Evolutionary conservation across 306 rosid species (phyloP).

Genomic region (Clitoria ternatea): DNA sequence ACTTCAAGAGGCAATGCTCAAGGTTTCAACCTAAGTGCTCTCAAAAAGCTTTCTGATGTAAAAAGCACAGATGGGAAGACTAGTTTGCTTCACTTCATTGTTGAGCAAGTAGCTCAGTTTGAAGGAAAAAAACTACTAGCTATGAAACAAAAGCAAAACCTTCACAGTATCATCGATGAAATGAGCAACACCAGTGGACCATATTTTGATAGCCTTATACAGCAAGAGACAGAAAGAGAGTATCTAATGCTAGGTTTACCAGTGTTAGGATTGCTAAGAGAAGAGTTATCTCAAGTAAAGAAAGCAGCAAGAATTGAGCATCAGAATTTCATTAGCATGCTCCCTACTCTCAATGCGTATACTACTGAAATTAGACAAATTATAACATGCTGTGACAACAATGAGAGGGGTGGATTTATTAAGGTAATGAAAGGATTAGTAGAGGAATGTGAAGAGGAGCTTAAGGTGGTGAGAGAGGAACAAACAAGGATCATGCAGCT

Average conservation of each 20-base stretch:
- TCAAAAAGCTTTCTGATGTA: slow-evolving; percentile 60
- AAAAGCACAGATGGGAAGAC: slow-evolving; percentile 75
- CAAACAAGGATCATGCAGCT: slow-evolving; percentile 48
- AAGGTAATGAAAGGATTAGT: slow-evolving; percentile 54
- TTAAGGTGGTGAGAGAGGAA: slow-evolving; percentile 53
- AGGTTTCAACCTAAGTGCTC: slow-evolving; percentile 73
- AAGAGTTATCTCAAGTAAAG: slow-evolving; percentile 57
- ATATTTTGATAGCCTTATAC: neutral
- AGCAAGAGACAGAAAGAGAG: slow-evolving; percentile 40
- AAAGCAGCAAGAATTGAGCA: slow-evolving; percentile 60
- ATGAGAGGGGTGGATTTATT: slow-evolving; percentile 44
- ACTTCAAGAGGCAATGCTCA: slow-evolving; percentile 76
- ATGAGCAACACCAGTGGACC: neutral
- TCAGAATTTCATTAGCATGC: slow-evolving; percentile 34
- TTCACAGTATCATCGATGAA: neutral
- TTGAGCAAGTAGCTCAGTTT: slow-evolving; percentile 63
- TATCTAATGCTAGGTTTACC: slow-evolving; percentile 39
- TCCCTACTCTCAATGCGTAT: slow-evolving; percentile 34
- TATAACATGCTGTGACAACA: slow-evolving; percentile 31
- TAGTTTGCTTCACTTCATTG: slow-evolving; percentile 65
- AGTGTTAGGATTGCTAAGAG: slow-evolving; percentile 39
- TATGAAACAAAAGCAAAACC: slow-evolving; percentile 19
- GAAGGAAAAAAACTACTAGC: slow-evolving; percentile 44
- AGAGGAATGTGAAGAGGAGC: slow-evolving; percentile 61
- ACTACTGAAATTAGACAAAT: slow-evolving; percentile 39